Percentiles rank a stretch among this genome's conserved stretches.
Conservation (phyloP, 1,139 yeast genomes). For the Zygosaccharomyces sapae region DNA sequence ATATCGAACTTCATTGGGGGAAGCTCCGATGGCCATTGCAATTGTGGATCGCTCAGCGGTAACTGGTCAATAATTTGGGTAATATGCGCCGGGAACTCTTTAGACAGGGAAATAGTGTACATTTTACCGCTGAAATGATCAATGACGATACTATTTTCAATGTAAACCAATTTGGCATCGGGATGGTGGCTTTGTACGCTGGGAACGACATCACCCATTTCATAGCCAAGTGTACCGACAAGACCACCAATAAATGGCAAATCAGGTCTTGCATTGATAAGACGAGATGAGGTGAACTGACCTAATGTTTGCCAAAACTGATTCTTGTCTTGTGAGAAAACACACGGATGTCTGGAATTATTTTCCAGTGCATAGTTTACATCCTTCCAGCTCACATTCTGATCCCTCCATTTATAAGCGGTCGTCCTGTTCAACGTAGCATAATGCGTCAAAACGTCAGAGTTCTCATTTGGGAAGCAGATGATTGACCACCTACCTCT, state of each 20-base stretch:
- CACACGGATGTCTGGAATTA: constrained; percentile 8
- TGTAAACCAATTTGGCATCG: constrained; percentile 69
- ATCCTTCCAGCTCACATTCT: constrained; percentile 12
- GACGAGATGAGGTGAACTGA: constrained; percentile 42
- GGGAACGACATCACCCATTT: constrained; percentile 57
- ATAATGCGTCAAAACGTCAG: constrained; percentile 62
- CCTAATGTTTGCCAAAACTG: constrained; percentile 42
- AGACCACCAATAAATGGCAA: constrained; percentile 88
- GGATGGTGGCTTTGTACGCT: constrained; percentile 44
- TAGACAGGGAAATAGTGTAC: constrained; percentile 51
- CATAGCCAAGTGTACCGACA: constrained; percentile 81
- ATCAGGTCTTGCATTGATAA: constrained; percentile 24
- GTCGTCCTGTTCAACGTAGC: constrained; percentile 36
- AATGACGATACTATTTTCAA: constrained; percentile 60
- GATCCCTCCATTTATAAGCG: constrained; percentile 31
- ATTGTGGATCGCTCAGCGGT: constrained; percentile 2
- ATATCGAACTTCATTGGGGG: constrained; percentile 27
- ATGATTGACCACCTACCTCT: constrained; percentile 80
- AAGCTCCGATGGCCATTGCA: constrained; percentile 20
- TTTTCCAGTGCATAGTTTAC: constrained; percentile 7
- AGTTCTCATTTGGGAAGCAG: constrained; percentile 58
- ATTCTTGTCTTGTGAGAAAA: constrained; percentile 23
- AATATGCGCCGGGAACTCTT: constrained; percentile 23
- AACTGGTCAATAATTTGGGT: constrained; percentile 6
- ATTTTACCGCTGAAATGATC: constrained; percentile 48